Evolutionary conservation across 2,329 filamentous ascomycete species (phyloP), one percentile per base, ranked within the genome.

Genomic region (Penicillium sp.): DNA sequence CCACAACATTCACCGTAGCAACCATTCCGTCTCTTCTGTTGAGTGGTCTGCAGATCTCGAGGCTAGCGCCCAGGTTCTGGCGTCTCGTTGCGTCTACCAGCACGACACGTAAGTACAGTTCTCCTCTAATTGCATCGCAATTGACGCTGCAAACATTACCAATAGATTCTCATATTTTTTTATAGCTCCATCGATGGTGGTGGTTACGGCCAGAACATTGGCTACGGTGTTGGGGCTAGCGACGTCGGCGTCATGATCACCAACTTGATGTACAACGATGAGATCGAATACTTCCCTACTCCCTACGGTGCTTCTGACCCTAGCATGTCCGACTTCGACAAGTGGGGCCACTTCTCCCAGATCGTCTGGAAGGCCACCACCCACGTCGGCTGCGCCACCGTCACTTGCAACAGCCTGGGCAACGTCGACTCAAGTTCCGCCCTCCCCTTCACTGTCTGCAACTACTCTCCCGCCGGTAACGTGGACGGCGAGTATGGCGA

Each of bases 141-240:
- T 13, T 30, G 26, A 3, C 2, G n/a, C 26, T 43, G 42, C 78
- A 83, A n/a, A 35, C 14, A 2, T 63, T 83, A 83, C n/a, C 40
- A 7, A 30, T 16, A 8, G 45, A 54, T 30, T 52, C 63, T 52
- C 49, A 65, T 54, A 16, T 33, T 22, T 8, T 33, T 10, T 42
- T 54, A 57, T 60, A 76, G 73, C 69, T 87, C 84, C 69, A 75
- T 80, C 28, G 80, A 84, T 64, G 82, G 80, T 54, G 87, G 86
- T 58, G 82, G 84, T 48, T 96, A 95, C 73, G 95, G 95, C 65
- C 95, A 99, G 81, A 99, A 98, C 84, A 89, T 98, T 61, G 94
- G 91, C 72, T 88, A 89, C 62, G 82, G 88, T 67, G 83, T 85
- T 62, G 72, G 77, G 2, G 75, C 79, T n/a, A 78, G 76, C 62